A percentile compares a stretch with the other conserved stretches of the same genome.
Evolutionary conservation across 768 basidiomycete genomes (phyloP).

Genomic region (Xerocomus spinulosus): DNA sequence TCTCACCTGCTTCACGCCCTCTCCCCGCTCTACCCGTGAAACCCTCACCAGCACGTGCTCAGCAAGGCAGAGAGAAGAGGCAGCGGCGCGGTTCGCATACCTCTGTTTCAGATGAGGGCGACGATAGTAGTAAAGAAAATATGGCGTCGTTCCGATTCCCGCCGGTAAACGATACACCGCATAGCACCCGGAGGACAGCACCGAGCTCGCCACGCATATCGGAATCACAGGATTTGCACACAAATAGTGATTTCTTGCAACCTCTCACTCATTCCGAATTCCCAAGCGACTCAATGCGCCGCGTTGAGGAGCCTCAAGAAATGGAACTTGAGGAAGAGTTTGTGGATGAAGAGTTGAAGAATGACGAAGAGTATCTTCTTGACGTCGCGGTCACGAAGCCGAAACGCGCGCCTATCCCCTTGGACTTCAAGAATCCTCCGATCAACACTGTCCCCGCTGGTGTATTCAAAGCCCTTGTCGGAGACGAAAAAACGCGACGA

Average conservation of each 20-base stretch:
- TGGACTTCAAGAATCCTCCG: slow-evolving; percentile 68
- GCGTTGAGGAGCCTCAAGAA: slow-evolving; percentile 8
- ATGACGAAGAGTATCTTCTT: slow-evolving; percentile 16
- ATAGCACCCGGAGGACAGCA: slow-evolving; percentile 44
- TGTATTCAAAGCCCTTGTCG: slow-evolving; percentile 73
- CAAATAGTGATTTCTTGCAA: slow-evolving; percentile 23
- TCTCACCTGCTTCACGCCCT: slow-evolving; percentile 33
- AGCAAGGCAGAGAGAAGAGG: slow-evolving; percentile 80
- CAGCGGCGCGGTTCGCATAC: slow-evolving; percentile 51
- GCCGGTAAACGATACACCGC: slow-evolving; percentile 44
- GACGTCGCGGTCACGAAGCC: slow-evolving; percentile 27
- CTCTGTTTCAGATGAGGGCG: slow-evolving; percentile 29
- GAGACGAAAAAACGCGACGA: slow-evolving; percentile 64
- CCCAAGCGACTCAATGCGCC: slow-evolving; percentile 35
- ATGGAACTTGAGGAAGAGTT: slow-evolving; percentile 7
- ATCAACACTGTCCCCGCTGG: slow-evolving; percentile 82
- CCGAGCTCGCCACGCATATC: slow-evolving; percentile 37
- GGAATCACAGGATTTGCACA: slow-evolving; percentile 20
- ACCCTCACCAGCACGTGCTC: slow-evolving; percentile 19
- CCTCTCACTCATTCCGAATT: slow-evolving; percentile 69
- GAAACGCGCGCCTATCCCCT: slow-evolving; percentile 71
- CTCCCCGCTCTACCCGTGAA: slow-evolving; percentile 36
- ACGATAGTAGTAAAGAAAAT: slow-evolving; percentile 51
- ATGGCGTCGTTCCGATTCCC: slow-evolving; percentile 81
- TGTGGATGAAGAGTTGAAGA: slow-evolving; percentile 9